Base-by-base conservation (phyloP, 805 yeast species). In the Saturnispora zaruensis region DNA sequence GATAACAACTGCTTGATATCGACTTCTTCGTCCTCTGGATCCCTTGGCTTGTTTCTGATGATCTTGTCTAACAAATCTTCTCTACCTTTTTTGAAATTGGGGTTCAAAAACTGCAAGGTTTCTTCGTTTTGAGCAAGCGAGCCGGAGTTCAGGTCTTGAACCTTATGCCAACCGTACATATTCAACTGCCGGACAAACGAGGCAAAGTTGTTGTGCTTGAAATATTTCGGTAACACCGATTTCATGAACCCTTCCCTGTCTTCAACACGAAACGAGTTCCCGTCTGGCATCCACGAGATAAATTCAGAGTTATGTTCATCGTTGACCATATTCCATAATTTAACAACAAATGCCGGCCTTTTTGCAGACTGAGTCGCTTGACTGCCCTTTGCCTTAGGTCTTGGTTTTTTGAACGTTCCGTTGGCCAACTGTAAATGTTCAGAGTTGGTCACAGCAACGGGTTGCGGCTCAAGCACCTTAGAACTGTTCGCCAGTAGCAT, bases 151-250 rank as follows among this genome's bases (percentile, higher is more conserved):
- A 90, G 80, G 66, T 93, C 98, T 67, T 93, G 99, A 4, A 93
- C 93, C 67, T 93, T 93, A 70, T 90, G 98, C 96, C 97, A 93
- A 9, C 99, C 99, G 64, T 93, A 93, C 99, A 93, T 91, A 68
- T 91, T 91, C 60, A 91, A 74, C 64, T 91, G 99, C 54, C 99
- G 79, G 14, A 93, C 98, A 74, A 93, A 93, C 30, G 93, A 82
- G 20, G 98, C 95, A 68, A 93, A 90, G 64, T 93, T 91, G 53
- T 87, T 84, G 68, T 93, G 99, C 66, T 93, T 93, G 74, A 90
- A 93, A 69, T 88, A 93, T 61, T 82, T 82, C 5, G 99, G 99
- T 54, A 93, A 69, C 25, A 93, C 82, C 52, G 75, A 72, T 59
- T 82, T 86, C 76, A 89, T 93, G 61, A 93, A 91, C 30, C 71